phyloP scores from a whole-genome alignment of 2,329 filamentous ascomycete species.

The Mollisia scopiformis region DNA sequence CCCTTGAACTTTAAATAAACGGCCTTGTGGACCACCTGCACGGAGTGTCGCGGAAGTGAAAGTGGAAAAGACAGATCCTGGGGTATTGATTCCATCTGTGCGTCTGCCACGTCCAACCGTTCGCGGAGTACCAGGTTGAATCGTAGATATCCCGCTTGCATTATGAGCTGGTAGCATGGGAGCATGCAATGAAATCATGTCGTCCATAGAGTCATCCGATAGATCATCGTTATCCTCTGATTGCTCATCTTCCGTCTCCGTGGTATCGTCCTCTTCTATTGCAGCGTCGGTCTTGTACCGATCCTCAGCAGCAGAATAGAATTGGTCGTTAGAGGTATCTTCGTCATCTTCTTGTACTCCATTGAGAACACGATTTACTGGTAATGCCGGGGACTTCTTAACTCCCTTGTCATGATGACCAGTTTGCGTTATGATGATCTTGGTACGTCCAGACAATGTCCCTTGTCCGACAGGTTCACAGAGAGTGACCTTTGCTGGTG shows the following conservation, averaged over 20 bases:
- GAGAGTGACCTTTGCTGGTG: constrained; percentile 85
- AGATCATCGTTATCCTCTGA: constrained; percentile 75
- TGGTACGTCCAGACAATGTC: constrained; percentile 74
- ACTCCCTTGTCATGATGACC: constrained; percentile 57
- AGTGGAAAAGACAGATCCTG: constrained; percentile 86
- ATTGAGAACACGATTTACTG: constrained; percentile 57
- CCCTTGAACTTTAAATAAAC: constrained; percentile 83
- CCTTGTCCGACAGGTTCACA: constrained; percentile 96
- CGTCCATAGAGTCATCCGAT: constrained; percentile 90
- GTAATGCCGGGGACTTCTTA: constrained; percentile 48
- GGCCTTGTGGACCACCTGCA: constrained; percentile 71
- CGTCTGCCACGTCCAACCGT: constrained; percentile 62
- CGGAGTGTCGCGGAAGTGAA: constrained; percentile 84
- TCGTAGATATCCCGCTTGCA: constrained; percentile 77
- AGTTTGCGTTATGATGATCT: constrained; percentile 77
- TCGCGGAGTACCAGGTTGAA: constrained; percentile 81
- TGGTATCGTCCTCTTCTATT: constrained; percentile 59
- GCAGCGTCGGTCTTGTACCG: constrained; percentile 59
- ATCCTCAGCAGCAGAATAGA: constrained; percentile 91
- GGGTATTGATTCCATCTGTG: constrained; percentile 76
- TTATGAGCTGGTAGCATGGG: constrained; percentile 78
- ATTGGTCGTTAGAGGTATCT: constrained; percentile 86
- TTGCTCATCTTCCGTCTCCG: constrained; percentile 61
- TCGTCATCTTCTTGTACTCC: constrained; percentile 68
- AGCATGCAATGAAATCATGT: constrained; percentile 87